Evolutionary conservation across 2,329 filamentous ascomycete species (phyloP).

Genomic region (Zelopaecilomyces penicillatus): DNA sequence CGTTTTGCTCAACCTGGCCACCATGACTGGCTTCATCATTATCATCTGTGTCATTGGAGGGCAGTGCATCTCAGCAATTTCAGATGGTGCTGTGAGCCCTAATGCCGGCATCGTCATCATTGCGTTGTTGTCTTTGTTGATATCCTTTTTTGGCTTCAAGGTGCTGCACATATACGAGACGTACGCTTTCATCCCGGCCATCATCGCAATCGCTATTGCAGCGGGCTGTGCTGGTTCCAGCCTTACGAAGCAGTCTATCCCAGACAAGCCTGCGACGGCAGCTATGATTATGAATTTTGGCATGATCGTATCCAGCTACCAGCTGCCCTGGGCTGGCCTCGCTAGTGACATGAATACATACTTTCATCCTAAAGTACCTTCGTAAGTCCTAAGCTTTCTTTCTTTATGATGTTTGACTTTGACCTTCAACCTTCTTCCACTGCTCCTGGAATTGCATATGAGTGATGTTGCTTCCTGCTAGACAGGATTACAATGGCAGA

Average conservation of each 20-base stretch:
- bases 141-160: slow-evolving; percentile 54
- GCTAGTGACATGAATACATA: slow-evolving; percentile 55
- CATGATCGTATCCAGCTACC: slow-evolving; percentile 54
- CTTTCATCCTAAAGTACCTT: slow-evolving; percentile 46
- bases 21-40: slow-evolving; percentile 54
- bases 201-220: slow-evolving; percentile 47
- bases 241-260: slow-evolving; percentile 38
- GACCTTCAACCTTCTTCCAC: too few relatives aligned
- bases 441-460: not conserved
- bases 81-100: slow-evolving; percentile 38
- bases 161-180: slow-evolving; percentile 50
- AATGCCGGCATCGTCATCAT: slow-evolving; percentile 55
- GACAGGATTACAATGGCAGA: too few relatives aligned
- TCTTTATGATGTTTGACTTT: not conserved
- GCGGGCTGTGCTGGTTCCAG: slow-evolving; percentile 44
- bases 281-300: slow-evolving; percentile 45
- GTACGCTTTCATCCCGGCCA: slow-evolving; percentile 47
- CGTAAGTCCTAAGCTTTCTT: slow-evolving; percentile 24
- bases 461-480: not conserved
- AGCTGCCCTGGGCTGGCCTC: slow-evolving; percentile 53
- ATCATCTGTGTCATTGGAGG: slow-evolving; percentile 54
- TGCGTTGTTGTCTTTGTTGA: slow-evolving; percentile 44
- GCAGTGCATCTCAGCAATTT: slow-evolving; percentile 47
- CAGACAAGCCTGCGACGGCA: slow-evolving; percentile 33
- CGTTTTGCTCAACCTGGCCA: slow-evolving; percentile 54